Evolutionary conservation across 257 asterid genomes (phyloP).

Genomic region (Voacanga thouarsii): DNA sequence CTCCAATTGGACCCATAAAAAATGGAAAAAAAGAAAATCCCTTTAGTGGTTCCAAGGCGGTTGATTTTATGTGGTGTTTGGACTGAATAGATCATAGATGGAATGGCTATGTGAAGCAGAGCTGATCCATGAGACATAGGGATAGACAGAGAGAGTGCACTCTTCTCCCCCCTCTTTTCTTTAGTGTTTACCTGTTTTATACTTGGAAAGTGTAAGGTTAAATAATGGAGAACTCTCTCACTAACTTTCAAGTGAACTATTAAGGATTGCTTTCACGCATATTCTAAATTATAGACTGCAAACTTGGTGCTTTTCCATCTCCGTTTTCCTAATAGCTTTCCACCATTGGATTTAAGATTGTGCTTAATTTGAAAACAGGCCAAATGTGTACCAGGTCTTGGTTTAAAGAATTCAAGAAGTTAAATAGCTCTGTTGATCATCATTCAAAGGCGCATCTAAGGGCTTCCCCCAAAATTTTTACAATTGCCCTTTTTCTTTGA

Average conservation of each 20-base stretch:
- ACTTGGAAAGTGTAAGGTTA: background rate
- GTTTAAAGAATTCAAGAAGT: background rate
- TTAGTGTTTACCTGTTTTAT: background rate
- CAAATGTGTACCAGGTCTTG: background rate
- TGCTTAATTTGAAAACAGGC: background rate
- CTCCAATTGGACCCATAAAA: background rate
- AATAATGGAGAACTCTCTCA: background rate
- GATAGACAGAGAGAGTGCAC: background rate
- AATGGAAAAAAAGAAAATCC: background rate
- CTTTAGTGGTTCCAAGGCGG: background rate
- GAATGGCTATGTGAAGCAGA: background rate
- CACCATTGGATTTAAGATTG: background rate
- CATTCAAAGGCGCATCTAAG: too few species aligned
- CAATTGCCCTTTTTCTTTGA: too few species aligned
- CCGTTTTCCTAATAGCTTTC: background rate
- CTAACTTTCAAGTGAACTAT: background rate
- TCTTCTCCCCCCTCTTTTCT: too few species aligned
- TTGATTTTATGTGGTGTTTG: background rate
- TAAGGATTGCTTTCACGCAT: background rate
- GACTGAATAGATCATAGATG: background rate
- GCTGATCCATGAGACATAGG: background rate
- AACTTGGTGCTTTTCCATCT: background rate
- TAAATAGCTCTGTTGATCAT: background rate
- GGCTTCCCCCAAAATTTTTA: too few species aligned
- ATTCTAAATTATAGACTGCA: background rate